Evolutionary conservation across 2,329 filamentous ascomycete genomes (phyloP).

Genomic region (Sporothrix globosa): DNA sequence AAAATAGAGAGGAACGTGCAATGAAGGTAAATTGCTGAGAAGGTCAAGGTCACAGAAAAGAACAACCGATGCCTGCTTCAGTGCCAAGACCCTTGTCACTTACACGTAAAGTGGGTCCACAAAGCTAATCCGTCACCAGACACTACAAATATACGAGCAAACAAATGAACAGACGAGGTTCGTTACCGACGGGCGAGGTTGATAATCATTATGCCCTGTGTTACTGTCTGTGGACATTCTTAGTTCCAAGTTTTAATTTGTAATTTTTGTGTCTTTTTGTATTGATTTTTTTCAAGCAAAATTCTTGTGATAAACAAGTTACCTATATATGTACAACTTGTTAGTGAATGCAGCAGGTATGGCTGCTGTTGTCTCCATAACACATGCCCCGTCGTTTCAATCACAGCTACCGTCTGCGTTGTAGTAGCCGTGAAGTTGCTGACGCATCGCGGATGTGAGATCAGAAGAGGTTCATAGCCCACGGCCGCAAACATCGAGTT

Average conservation of each 20-base stretch:
- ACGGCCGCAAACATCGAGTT: neutral
- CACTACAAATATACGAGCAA: neutral
- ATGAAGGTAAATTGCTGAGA: neutral
- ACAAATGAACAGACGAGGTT: neutral
- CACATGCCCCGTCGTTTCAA: too few relatives aligned
- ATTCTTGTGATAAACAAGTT: too few relatives aligned
- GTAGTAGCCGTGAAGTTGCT: neutral
- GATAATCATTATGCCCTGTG: neutral
- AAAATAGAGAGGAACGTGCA: neutral
- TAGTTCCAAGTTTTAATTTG: too few relatives aligned
- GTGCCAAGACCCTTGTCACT: neutral
- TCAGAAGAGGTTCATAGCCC: neutral
- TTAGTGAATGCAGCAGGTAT: too few relatives aligned
- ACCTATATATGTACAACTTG: too few relatives aligned
- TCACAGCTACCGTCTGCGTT: too few relatives aligned
- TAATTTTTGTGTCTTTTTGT: neutral
- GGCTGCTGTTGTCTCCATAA: too few relatives aligned
- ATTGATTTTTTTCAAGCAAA: neutral
- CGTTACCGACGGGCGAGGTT: neutral
- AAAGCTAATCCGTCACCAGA: neutral
- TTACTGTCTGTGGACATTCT: neutral
- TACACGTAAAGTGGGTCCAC: slow-evolving; percentile 18
- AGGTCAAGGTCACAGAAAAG: neutral
- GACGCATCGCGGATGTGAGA: slow-evolving; percentile 2
- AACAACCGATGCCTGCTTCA: neutral